Base-by-base conservation (phyloP, 306 rosid genomes). In the Vachellia pachyceras region DNA sequence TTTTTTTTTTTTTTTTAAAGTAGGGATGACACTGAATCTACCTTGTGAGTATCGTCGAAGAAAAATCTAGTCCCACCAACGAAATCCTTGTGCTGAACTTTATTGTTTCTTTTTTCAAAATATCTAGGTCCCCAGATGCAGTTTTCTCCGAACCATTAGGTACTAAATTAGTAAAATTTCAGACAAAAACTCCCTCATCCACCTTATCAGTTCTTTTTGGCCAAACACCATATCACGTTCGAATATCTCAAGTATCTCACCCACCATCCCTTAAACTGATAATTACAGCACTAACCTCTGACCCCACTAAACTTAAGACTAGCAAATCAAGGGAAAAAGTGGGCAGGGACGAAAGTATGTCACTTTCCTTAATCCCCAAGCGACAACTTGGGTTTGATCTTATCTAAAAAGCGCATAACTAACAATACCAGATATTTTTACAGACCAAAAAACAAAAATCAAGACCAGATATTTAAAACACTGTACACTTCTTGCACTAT, bases 391-490 rank as follows among this genome's bases (percentile, higher is more conserved):
- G 55, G 12, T 47, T 70, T 57, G 42, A 40, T 73, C 37, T 58
- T 75, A 69, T 58, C 65, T 55, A 18, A 55, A 40, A 66, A 10
- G 69, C 60, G 22, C 23, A 60, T 23, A 39, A 70, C 66, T 70
- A 39, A 61, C 66, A 70, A 42, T 0, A 45, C 29, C 41, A 54
- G 65, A 81, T 36, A 82, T 69, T 44, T 55, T 57, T 8, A 55
- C 12, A 8, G 63, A 54, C 60, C 25, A 9, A 11, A 13, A 12
- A 20, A 9, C 8, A 55, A 55, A 20, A n/a, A 6, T 54, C 45
- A 47, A 8, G 42, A 46, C n/a, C 41, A 42, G 66, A 81, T 36
- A 75, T 69, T 44, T 69, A n/a, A 10, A 69, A 23, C 69, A 46
- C 37, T 39, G 14, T 42, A 5, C 3, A 50, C 14, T 37, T 25